These are phyloP conservation scores for Sclerotinia minor DNA, from an alignment of 2,329 filamentous ascomycete species.

Conservation along the genomic window DNA sequence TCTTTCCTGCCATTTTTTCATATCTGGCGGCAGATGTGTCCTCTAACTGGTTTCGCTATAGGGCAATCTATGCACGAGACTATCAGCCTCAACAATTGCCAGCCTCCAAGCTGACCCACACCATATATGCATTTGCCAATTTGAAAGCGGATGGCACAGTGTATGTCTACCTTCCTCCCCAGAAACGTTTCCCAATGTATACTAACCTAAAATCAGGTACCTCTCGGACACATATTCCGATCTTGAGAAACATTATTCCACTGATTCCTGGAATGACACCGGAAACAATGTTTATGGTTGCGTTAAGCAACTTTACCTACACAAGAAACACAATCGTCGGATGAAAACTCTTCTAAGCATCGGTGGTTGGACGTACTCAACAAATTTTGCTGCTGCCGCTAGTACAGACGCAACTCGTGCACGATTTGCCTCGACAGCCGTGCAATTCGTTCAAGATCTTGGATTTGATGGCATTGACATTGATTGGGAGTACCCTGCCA, in stretches of 20 bases:
- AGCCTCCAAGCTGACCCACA: constrained; percentile 68
- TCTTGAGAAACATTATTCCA: constrained; percentile 73
- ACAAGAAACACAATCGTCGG: constrained; percentile 76
- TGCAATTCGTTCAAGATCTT: constrained; percentile 70
- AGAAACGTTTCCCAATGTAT: not conserved
- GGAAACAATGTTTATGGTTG: constrained; percentile 78
- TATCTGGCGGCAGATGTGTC: not conserved
- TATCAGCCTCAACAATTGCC: constrained; percentile 72
- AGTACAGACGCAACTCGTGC: constrained; percentile 61
- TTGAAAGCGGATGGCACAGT: constrained; percentile 70
- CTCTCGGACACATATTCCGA: constrained; percentile 71
- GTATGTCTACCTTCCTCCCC: constrained; percentile 44
- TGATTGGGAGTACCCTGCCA: constrained; percentile 37
- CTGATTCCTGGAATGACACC: constrained; percentile 66
- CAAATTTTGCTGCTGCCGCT: constrained; percentile 69
- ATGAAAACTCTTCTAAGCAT: constrained; percentile 78
- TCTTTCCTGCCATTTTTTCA: not conserved
- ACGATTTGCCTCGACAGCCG: constrained; percentile 68
- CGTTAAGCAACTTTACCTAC: constrained; percentile 73
- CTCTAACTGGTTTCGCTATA: constrained; percentile 32
- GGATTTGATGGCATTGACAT: constrained; percentile 57
- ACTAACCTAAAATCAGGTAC: constrained; percentile 45
- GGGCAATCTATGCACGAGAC: constrained; percentile 73
- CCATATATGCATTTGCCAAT: constrained; percentile 82
- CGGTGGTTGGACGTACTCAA: constrained; percentile 82